A percentile compares a stretch with the other conserved stretches of the same genome.
Conservation (phyloP, 1,284 basidiomycete genomes). For the Ganoderma lucidum region DNA sequence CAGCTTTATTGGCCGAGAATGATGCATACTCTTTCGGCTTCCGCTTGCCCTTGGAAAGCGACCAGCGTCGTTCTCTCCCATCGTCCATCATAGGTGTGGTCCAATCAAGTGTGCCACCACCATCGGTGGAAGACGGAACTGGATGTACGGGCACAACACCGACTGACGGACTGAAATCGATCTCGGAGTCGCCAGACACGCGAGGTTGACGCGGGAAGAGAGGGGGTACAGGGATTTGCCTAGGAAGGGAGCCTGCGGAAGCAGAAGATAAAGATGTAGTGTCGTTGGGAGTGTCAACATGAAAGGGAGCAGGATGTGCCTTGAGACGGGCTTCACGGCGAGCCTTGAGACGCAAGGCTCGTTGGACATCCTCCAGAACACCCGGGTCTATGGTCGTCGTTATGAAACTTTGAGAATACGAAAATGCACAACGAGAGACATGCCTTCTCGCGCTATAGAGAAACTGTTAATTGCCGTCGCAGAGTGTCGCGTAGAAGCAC, state of each 20-base stretch:
- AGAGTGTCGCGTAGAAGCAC: slow-evolving; percentile 31
- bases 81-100: slow-evolving; percentile 57
- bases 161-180: slow-evolving; percentile 78
- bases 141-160: slow-evolving; percentile 54
- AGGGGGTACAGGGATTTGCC: slow-evolving; percentile 21
- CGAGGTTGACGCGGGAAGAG: slow-evolving; percentile 27
- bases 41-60: slow-evolving; percentile 62
- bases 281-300: slow-evolving; percentile 35
- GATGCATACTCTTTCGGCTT: slow-evolving; percentile 64
- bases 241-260: slow-evolving; percentile 46
- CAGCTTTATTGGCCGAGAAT: slow-evolving; percentile 45
- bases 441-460: slow-evolving; percentile 71
- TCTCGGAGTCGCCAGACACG: slow-evolving; percentile 50
- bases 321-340: slow-evolving; percentile 71
- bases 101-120: slow-evolving; percentile 78
- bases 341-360: slow-evolving; percentile 73
- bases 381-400: slow-evolving; percentile 60
- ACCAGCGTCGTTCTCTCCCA: slow-evolving; percentile 70
- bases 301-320: slow-evolving; percentile 42
- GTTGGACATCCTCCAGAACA: slow-evolving; percentile 78
- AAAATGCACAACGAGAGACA: slow-evolving; percentile 27
- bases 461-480: slow-evolving; percentile 10
- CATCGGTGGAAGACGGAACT: slow-evolving; percentile 70
- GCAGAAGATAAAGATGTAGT: slow-evolving; percentile 37
- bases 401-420: slow-evolving; percentile 19